Conservation (phyloP, 495 filamentous ascomycete genomes). For the Penicillium lagena region DNA sequence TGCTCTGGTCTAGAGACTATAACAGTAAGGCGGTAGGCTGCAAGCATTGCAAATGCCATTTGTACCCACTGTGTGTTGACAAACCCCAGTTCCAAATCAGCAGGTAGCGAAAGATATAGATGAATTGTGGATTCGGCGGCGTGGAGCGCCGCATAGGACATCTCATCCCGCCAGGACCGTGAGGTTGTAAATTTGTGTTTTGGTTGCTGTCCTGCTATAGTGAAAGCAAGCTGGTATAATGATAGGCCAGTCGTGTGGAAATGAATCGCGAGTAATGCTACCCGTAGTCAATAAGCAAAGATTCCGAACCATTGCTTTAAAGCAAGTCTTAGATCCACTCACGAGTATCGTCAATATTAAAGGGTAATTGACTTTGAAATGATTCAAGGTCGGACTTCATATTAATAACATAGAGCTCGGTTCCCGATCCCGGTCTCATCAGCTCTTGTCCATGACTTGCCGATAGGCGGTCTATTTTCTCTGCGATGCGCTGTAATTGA, state of each 20-base stretch:
- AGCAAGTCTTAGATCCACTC: neutral
- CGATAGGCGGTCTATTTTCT: conserved; percentile 17
- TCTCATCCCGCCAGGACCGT: neutral
- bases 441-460: conserved; percentile 6
- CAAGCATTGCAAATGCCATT: conserved; percentile 16
- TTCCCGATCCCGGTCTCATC: conserved; percentile 8
- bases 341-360: conserved; percentile 11
- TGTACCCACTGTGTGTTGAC: conserved; percentile 22
- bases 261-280: conserved; percentile 16
- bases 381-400: conserved; percentile 14
- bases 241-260: conserved; percentile 14
- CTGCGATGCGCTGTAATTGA: conserved; percentile 17
- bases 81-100: conserved; percentile 7
- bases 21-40: conserved; percentile 7
- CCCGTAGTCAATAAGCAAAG: too few species aligned
- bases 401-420: conserved; percentile 14
- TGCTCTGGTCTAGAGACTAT: neutral
- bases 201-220: neutral
- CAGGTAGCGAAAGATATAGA: conserved; percentile 12
- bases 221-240: conserved; percentile 16
- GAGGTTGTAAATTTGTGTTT: neutral
- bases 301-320: too few species aligned
- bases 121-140: conserved; percentile 7
- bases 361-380: conserved; percentile 9
- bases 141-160: conserved; percentile 3